These are phyloP conservation scores for Lactarius quietus DNA, from an alignment of 768 basidiomycete species.

Conservation along the genomic window DNA sequence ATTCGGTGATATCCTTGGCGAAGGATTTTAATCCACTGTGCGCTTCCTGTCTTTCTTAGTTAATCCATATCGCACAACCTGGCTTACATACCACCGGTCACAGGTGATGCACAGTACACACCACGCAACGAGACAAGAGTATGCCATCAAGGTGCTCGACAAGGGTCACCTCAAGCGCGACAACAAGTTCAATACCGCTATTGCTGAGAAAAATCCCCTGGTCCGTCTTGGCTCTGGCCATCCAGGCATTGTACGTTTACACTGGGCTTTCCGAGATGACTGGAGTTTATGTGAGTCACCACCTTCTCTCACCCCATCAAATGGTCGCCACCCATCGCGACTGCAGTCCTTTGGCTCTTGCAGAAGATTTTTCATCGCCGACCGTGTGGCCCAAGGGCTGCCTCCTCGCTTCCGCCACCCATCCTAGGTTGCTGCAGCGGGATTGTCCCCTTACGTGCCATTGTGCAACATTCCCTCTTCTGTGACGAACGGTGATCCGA, in stretches of 20 bases:
- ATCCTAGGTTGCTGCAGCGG: background rate
- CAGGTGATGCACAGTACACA: constrained; percentile 60
- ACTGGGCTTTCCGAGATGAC: constrained; percentile 83
- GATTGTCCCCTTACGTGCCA: background rate
- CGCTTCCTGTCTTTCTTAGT: constrained; percentile 33
- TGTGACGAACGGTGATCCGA: constrained; percentile 7
- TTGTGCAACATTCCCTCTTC: background rate
- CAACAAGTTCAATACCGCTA: constrained; percentile 72
- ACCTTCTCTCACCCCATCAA: background rate
- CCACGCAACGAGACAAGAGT: constrained; percentile 54
- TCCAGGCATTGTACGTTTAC: constrained; percentile 76
- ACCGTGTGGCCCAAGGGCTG: background rate
- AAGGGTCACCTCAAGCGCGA: constrained; percentile 79
- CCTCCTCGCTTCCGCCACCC: background rate
- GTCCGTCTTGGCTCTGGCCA: constrained; percentile 62
- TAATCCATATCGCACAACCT: background rate
- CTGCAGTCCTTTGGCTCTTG: background rate
- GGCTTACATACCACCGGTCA: constrained; percentile 16
- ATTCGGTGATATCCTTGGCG: constrained; percentile 70
- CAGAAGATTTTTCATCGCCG: background rate
- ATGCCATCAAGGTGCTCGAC: constrained; percentile 79
- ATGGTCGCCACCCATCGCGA: background rate
- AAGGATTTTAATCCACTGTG: constrained; percentile 81
- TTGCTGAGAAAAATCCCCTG: constrained; percentile 76
- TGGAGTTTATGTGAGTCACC: constrained; percentile 71